Evolutionary conservation across 768 basidiomycete species (phyloP).

Genomic region (Multifurca ochricompacta): DNA sequence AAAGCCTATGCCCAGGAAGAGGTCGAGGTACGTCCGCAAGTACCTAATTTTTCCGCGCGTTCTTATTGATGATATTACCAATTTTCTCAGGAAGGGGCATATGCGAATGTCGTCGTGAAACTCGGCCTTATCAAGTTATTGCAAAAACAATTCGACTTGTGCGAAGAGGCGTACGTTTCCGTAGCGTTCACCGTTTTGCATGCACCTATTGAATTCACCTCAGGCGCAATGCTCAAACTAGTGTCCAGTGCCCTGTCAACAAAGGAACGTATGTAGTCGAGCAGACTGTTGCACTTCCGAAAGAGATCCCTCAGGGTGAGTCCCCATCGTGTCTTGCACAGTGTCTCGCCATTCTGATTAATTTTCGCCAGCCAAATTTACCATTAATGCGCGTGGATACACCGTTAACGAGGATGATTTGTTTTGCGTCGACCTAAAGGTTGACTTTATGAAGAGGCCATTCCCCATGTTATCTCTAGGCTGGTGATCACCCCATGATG

Average conservation of each 20-base stretch:
- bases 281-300: conserved; percentile 83
- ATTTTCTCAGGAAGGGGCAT: conserved; percentile 82
- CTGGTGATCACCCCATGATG: conserved; percentile 23
- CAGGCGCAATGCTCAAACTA: conserved; percentile 68
- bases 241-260: conserved; percentile 78
- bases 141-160: conserved; percentile 76
- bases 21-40: conserved; percentile 50
- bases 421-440: conserved; percentile 71
- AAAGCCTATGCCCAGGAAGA: conserved; percentile 46
- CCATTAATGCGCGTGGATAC: conserved; percentile 57
- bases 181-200: neutral
- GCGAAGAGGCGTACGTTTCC: conserved; percentile 81
- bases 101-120: conserved; percentile 85
- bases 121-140: conserved; percentile 91
- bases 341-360: neutral
- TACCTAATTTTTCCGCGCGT: neutral
- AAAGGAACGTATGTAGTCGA: conserved; percentile 61
- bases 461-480: conserved; percentile 24
- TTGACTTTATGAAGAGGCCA: conserved; percentile 58
- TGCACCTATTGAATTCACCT: neutral
- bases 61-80: neutral
- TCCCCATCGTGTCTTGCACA: neutral
- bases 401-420: conserved; percentile 66
- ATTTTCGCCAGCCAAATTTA: conserved; percentile 66
- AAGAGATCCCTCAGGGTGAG: conserved; percentile 80